A percentile compares a stretch with the other conserved stretches of the same genome.
These are phyloP conservation scores for Tieghemiomyces parasiticus DNA, from an alignment of 192 early-diverging fungal genomes.

Conservation along the genomic window DNA sequence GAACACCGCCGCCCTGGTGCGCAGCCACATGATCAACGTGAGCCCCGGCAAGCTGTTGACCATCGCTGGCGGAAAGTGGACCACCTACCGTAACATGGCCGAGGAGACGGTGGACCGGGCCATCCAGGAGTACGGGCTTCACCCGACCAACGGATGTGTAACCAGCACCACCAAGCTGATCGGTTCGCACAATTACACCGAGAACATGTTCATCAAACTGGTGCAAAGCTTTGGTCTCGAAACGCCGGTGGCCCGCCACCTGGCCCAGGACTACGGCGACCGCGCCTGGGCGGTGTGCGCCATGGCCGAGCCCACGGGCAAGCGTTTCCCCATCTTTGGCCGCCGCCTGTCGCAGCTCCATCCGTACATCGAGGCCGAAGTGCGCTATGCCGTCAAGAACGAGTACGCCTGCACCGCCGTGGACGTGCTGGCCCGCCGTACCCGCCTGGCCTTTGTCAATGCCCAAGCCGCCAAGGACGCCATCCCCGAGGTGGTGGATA, in stretches of 20 bases:
- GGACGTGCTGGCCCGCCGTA: slow-evolving; percentile 85
- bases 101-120: slow-evolving; percentile 86
- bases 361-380: slow-evolving; percentile 90
- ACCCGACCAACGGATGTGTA: slow-evolving; percentile 50
- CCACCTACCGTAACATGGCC: slow-evolving; percentile 95
- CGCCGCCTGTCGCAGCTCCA: slow-evolving; percentile 61
- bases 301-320: slow-evolving; percentile 54
- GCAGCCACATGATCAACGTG: slow-evolving; percentile 95
- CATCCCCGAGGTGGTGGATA: slow-evolving; percentile 73
- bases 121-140: slow-evolving; percentile 53
- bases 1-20: slow-evolving; percentile 82
- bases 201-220: slow-evolving; percentile 90
- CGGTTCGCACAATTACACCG: slow-evolving; percentile 75
- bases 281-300: slow-evolving; percentile 87
- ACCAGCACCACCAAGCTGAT: slow-evolving; percentile 65
- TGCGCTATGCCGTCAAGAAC: slow-evolving; percentile 76
- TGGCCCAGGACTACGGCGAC: slow-evolving; percentile 85
- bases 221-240: slow-evolving; percentile 94
- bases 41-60: slow-evolving; percentile 68
- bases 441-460: slow-evolving; percentile 85
- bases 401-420: slow-evolving; percentile 91
- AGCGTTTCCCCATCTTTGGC: slow-evolving; percentile 69
- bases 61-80: slow-evolving; percentile 98
- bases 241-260: slow-evolving; percentile 77
- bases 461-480: slow-evolving; percentile 78